A percentile compares a stretch with the other conserved stretches of the same genome.
Conservation (phyloP, 2,329 filamentous ascomycete species). For the Fusarium lateritium region DNA sequence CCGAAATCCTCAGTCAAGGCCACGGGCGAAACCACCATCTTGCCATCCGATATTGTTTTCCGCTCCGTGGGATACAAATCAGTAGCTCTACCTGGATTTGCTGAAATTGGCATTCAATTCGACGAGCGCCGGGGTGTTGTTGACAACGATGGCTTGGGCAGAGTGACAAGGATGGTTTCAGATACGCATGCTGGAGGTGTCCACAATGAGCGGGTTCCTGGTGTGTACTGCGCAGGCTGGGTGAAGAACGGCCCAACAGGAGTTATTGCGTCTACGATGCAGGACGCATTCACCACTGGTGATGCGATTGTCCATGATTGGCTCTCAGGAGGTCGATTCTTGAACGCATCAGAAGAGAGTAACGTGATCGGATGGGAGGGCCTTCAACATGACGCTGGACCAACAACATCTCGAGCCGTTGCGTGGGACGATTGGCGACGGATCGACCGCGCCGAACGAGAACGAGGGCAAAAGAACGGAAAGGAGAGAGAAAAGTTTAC, state of each 20-base stretch:
- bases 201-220: slow-evolving; percentile 66
- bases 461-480: slow-evolving; percentile 74
- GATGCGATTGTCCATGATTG: slow-evolving; percentile 89
- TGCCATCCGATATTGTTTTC: slow-evolving; percentile 83
- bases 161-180: slow-evolving; percentile 67
- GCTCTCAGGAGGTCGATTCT: slow-evolving; percentile 61
- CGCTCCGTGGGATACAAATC: slow-evolving; percentile 97
- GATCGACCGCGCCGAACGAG: slow-evolving; percentile 85
- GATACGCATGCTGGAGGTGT: slow-evolving; percentile 48
- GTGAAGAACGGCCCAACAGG: slow-evolving; percentile 95
- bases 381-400: slow-evolving; percentile 71
- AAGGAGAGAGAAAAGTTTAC: slow-evolving; percentile 85
- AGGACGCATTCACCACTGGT: slow-evolving; percentile 90
- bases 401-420: slow-evolving; percentile 73
- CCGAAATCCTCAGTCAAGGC: slow-evolving; percentile 63
- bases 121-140: slow-evolving; percentile 82
- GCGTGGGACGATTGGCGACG: slow-evolving; percentile 87
- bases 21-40: slow-evolving; percentile 64
- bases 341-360: slow-evolving; percentile 43
- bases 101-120: slow-evolving; percentile 82
- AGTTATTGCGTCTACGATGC: slow-evolving; percentile 96
- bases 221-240: slow-evolving; percentile 95
- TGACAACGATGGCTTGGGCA: slow-evolving; percentile 84
- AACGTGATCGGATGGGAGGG: slow-evolving; percentile 79
- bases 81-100: slow-evolving; percentile 80